Evolutionary conservation across 2,329 filamentous ascomycete species (phyloP).

Genomic region (Penicillium sp.): DNA sequence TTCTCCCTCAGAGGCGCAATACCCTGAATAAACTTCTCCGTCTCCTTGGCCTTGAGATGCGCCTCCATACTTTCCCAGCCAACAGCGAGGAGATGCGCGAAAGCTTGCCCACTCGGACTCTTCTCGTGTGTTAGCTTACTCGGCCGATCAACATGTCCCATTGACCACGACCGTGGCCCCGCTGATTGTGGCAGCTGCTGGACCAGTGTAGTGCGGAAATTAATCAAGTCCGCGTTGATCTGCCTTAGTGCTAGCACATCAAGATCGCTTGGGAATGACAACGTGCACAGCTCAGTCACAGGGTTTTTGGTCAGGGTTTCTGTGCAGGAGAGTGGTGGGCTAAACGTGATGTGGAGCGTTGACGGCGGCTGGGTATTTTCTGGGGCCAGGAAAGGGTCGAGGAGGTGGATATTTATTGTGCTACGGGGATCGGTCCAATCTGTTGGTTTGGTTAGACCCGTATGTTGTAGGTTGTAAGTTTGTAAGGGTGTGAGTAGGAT

Average conservation of each 20-base stretch:
- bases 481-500: not conserved
- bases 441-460: conserved; percentile 14
- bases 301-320: conserved; percentile 40
- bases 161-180: conserved; percentile 33
- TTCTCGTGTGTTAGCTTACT: conserved; percentile 31
- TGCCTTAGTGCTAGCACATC: conserved; percentile 28
- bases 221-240: conserved; percentile 35
- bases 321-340: conserved; percentile 27
- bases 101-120: conserved; percentile 45
- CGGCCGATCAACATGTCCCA: conserved; percentile 41
- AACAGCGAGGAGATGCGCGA: conserved; percentile 46
- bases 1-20: conserved; percentile 46
- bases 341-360: conserved; percentile 34
- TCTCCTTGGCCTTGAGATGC: conserved; percentile 50
- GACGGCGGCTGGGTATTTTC: conserved; percentile 21
- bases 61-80: conserved; percentile 55
- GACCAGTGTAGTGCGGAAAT: conserved; percentile 40
- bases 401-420: conserved; percentile 18
- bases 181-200: conserved; percentile 33
- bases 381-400: conserved; percentile 29
- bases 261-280: conserved; percentile 45
- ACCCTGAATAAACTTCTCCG: conserved; percentile 45
- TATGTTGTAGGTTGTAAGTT: not conserved
- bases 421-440: conserved; percentile 37
- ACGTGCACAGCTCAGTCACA: conserved; percentile 51